phyloP scores from a whole-genome alignment of 2,329 filamentous ascomycete species.

The Gremmenia infestans region DNA sequence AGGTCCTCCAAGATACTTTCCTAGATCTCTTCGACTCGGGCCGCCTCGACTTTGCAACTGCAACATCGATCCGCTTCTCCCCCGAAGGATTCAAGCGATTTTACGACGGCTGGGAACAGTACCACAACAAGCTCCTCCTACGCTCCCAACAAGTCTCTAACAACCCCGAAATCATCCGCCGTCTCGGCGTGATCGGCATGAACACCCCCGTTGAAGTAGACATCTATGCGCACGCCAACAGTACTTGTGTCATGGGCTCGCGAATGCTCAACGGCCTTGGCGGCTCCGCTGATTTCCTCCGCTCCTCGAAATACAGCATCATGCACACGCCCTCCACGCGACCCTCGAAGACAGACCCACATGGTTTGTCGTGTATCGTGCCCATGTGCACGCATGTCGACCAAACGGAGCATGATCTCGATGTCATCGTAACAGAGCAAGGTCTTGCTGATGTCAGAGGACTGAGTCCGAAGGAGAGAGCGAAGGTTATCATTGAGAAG shows the following conservation, averaged over 20 bases:
- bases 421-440: constrained; percentile 72
- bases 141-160: constrained; percentile 87
- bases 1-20: constrained; percentile 84
- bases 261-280: constrained; percentile 85
- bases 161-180: constrained; percentile 83
- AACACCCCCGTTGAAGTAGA: constrained; percentile 93
- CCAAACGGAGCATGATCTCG: constrained; percentile 88
- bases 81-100: constrained; percentile 88
- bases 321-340: constrained; percentile 87
- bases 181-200: constrained; percentile 86
- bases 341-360: constrained; percentile 76
- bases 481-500: constrained; percentile 79
- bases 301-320: constrained; percentile 77
- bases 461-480: constrained; percentile 72
- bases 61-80: constrained; percentile 85
- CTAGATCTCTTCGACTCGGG: constrained; percentile 87
- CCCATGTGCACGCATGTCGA: constrained; percentile 90
- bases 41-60: constrained; percentile 82
- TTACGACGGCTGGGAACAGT: constrained; percentile 78
- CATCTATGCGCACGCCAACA: constrained; percentile 92
- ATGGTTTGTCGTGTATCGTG: constrained; percentile 82
- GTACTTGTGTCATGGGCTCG: constrained; percentile 81
- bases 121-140: constrained; percentile 76
- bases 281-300: constrained; percentile 76
- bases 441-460: constrained; percentile 83